Conservation (phyloP, 176 grass and related monocot species). For the Raddia distichophylla region DNA sequence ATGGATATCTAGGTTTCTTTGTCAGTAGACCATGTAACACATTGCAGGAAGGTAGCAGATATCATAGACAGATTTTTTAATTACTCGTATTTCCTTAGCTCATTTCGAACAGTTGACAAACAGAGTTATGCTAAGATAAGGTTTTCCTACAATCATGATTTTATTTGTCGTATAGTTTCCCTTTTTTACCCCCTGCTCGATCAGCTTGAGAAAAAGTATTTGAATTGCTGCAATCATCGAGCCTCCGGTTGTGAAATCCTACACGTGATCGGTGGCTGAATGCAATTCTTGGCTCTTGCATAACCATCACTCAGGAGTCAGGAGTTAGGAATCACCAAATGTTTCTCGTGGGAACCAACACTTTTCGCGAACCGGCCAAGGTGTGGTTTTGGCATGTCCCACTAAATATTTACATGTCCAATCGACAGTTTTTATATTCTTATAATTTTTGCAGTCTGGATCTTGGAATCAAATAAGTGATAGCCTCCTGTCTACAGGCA, state of each 20-base stretch:
- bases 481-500: slow-evolving; percentile 35
- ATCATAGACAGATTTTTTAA: neutral
- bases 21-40: slow-evolving; percentile 30
- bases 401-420: slow-evolving; percentile 5
- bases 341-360: slow-evolving; percentile 16
- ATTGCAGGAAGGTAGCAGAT: slow-evolving; percentile 24
- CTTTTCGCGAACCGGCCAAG: slow-evolving; percentile 34
- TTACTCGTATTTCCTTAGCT: slow-evolving; percentile 3
- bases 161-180: neutral
- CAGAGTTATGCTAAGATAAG: neutral
- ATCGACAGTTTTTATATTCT: slow-evolving; percentile 5
- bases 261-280: slow-evolving; percentile 30
- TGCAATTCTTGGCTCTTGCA: slow-evolving; percentile 34
- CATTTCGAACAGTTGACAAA: neutral
- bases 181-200: neutral
- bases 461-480: slow-evolving; percentile 37
- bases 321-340: slow-evolving; percentile 22
- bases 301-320: neutral
- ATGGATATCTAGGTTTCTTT: slow-evolving; percentile 31
- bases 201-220: slow-evolving; percentile 7
- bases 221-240: slow-evolving; percentile 27
- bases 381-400: slow-evolving; percentile 35
- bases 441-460: slow-evolving; percentile 32
- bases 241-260: slow-evolving; percentile 6
- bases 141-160: neutral